phyloP scores from a whole-genome alignment of 116 monocot genomes.

The Thalassia testudinum region DNA sequence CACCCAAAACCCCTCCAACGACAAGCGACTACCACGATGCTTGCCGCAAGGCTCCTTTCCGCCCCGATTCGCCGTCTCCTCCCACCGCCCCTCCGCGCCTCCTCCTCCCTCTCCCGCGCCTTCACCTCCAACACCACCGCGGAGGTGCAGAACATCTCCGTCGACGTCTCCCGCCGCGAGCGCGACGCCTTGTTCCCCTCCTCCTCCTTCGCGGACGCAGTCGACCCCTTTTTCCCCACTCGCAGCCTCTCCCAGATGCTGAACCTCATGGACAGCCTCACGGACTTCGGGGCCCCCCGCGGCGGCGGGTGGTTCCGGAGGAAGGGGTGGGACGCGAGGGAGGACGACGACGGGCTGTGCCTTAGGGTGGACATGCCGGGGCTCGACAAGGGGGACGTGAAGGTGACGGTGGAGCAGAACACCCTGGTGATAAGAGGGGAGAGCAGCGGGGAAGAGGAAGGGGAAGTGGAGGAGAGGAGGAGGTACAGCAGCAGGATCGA shows the following conservation, averaged over 20 bases:
- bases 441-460: conserved; percentile 4
- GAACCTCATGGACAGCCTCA: conserved; percentile 59
- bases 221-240: conserved; percentile 44
- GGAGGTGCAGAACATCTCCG: too few relatives aligned
- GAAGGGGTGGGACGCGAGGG: conserved; percentile 69
- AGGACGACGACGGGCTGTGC: conserved; percentile 48
- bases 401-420: conserved; percentile 55
- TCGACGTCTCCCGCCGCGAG: conserved; percentile 15
- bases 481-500: conserved; percentile 30
- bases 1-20: background rate
- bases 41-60: background rate
- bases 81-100: conserved; percentile 1
- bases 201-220: too few relatives aligned
- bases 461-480: too few relatives aligned
- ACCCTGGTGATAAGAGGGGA: conserved; percentile 40
- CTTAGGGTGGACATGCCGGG: too few relatives aligned
- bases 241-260: conserved; percentile 61
- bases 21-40: background rate
- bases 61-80: background rate
- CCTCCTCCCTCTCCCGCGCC: background rate
- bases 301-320: conserved; percentile 5
- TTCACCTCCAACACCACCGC: background rate
- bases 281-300: conserved; percentile 11
- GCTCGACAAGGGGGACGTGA: conserved; percentile 73
- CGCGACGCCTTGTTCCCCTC: too few relatives aligned